A percentile compares a stretch with the other conserved stretches of the same genome.
Conservation (phyloP, 352 stramenopile genomes). For the Pilasporangium apinafurcum region DNA sequence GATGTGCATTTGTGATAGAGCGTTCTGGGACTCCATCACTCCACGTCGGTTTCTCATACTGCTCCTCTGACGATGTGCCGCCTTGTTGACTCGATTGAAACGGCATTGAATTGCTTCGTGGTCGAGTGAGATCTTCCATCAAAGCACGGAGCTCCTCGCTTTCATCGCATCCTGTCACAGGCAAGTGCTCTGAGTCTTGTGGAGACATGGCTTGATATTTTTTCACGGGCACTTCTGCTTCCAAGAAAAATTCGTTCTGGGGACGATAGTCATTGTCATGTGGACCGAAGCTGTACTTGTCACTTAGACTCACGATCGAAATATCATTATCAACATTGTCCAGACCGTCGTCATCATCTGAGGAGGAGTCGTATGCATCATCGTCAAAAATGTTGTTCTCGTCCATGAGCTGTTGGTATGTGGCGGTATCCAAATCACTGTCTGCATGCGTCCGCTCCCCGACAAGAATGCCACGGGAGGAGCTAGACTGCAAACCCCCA, state of each 20-base stretch:
- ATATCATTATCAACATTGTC: conserved; percentile 25
- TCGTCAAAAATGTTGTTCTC: conserved; percentile 9
- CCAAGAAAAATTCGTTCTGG: conserved; percentile 23
- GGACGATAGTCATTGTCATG: conserved; percentile 14
- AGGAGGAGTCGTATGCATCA: conserved; percentile 20
- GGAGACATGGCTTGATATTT: too few species aligned
- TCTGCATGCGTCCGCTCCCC: conserved; percentile 3
- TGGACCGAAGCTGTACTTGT: conserved; percentile 1
- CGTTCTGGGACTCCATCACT: conserved; percentile 49
- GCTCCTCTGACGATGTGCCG: conserved; percentile 24
- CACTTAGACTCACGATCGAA: conserved; percentile 18
- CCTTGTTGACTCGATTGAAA: conserved; percentile 34
- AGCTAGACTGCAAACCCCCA: too few species aligned
- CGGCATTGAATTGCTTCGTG: conserved; percentile 54
- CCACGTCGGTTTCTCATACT: conserved; percentile 37
- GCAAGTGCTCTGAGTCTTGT: too few species aligned
- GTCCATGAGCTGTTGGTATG: conserved; percentile 8
- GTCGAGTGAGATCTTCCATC: conserved; percentile 54
- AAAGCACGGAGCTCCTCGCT: conserved; percentile 52
- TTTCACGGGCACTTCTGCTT: too few species aligned
- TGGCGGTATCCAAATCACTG: conserved; percentile 6
- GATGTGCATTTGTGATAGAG: conserved; percentile 20
- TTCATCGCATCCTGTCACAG: conserved; percentile 20
- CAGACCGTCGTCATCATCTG: conserved; percentile 27
- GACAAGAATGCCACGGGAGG: conserved; percentile 5